These are phyloP conservation scores for Russula brevipes DNA, from an alignment of 768 basidiomycete genomes.

Conservation along the genomic window DNA sequence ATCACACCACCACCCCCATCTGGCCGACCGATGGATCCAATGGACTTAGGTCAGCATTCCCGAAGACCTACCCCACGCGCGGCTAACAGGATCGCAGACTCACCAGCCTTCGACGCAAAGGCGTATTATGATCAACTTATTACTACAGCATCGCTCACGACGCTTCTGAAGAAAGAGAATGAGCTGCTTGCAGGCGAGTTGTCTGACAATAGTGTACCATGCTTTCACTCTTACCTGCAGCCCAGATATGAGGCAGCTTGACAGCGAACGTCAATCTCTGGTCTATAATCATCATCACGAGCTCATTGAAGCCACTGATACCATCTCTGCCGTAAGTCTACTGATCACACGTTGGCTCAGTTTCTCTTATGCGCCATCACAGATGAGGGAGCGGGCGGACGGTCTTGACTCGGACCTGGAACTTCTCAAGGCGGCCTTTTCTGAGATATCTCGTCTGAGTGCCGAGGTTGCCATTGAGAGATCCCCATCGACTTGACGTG, in stretches of 20 bases:
- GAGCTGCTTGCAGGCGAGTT: conserved; percentile 64
- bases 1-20: conserved; percentile 62
- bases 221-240: background rate
- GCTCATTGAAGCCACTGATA: conserved; percentile 88
- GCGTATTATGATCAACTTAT: conserved; percentile 83
- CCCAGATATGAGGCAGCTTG: conserved; percentile 79
- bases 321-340: conserved; percentile 69
- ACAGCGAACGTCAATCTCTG: conserved; percentile 82
- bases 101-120: conserved; percentile 74
- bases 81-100: conserved; percentile 47
- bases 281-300: conserved; percentile 97
- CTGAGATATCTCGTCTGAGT: conserved; percentile 76
- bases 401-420: conserved; percentile 82
- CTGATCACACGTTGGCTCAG: background rate
- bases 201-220: conserved; percentile 5
- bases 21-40: conserved; percentile 61
- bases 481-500: conserved; percentile 3
- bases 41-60: conserved; percentile 63
- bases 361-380: background rate
- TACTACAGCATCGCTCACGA: conserved; percentile 68
- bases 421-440: conserved; percentile 71
- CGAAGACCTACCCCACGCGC: background rate
- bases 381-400: conserved; percentile 90
- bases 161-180: conserved; percentile 74
- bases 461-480: conserved; percentile 57